phyloP scores from a whole-genome alignment of 2,329 filamentous ascomycete species.

The Ambrosiella xylebori region DNA sequence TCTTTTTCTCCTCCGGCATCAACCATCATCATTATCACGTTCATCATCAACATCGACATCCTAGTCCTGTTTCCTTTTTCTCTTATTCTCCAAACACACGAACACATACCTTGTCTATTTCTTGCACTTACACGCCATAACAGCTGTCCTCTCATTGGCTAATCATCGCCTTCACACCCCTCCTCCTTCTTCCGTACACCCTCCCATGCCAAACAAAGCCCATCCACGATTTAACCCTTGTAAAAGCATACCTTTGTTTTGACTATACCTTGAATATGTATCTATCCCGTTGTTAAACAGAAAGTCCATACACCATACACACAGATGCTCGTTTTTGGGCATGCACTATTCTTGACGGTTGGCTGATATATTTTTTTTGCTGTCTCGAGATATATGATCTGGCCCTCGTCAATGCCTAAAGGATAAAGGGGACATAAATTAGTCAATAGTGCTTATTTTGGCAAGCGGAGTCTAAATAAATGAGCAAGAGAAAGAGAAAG shows the following conservation, averaged over 20 bases:
- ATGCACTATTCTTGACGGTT: neutral
- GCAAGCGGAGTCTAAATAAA: neutral
- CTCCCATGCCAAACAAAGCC: neutral
- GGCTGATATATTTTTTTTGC: neutral
- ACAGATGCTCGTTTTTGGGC: neutral
- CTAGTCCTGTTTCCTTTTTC: neutral
- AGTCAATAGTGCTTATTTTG: neutral
- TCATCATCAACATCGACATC: too few species aligned
- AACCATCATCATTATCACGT: too few species aligned
- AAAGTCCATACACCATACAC: too few species aligned
- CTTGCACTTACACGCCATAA: neutral
- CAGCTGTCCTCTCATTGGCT: neutral
- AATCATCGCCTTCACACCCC: neutral
- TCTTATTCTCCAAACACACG: neutral
- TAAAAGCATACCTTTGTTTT: neutral
- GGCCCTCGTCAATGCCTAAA: neutral
- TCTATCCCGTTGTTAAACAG: neutral
- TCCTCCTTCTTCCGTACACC: neutral
- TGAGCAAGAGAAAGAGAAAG: too few species aligned
- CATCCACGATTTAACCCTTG: neutral
- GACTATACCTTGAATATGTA: neutral
- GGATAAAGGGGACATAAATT: too few species aligned
- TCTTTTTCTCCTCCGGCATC: too few species aligned
- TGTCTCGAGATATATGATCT: slow-evolving; percentile 12
- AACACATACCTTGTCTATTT: neutral